Conservation (phyloP, 2,329 filamentous ascomycete genomes). For the Cordyceps cateniannulata region DNA sequence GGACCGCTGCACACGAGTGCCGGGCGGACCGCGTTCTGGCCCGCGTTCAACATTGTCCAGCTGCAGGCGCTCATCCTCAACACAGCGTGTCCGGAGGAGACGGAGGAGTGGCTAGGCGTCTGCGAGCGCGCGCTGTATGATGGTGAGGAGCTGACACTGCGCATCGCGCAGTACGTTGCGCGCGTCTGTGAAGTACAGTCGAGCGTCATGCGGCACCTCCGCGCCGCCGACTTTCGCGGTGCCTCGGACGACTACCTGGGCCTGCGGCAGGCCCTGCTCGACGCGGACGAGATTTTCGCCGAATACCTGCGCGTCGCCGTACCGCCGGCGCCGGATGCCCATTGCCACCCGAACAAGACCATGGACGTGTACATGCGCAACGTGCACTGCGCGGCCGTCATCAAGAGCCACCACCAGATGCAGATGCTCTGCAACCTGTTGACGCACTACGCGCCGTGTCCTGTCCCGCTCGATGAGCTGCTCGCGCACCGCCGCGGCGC, state of each 20-base stretch:
- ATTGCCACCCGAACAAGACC: slow-evolving; percentile 10
- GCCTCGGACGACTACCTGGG: slow-evolving; percentile 23
- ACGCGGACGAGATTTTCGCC: slow-evolving; percentile 16
- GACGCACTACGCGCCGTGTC: slow-evolving; percentile 23
- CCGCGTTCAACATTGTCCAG: slow-evolving; percentile 33
- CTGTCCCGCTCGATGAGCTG: slow-evolving; percentile 21
- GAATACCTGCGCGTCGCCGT: slow-evolving; percentile 11
- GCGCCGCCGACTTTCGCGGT: slow-evolving; percentile 20
- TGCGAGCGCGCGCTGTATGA: slow-evolving; percentile 21
- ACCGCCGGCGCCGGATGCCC: slow-evolving; percentile 5
- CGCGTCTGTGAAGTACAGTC: slow-evolving; percentile 23
- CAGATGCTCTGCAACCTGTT: slow-evolving; percentile 29
- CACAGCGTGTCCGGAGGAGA: slow-evolving; percentile 29
- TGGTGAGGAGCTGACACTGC: slow-evolving; percentile 23
- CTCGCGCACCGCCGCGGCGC: slow-evolving; percentile 22
- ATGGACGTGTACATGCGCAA: slow-evolving; percentile 27
- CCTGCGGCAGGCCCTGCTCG: slow-evolving; percentile 16
- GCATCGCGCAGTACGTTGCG: slow-evolving; percentile 23
- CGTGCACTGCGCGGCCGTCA: slow-evolving; percentile 25
- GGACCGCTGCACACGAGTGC: slow-evolving; percentile 18
- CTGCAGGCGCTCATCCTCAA: slow-evolving; percentile 28
- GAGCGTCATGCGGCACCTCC: slow-evolving; percentile 22
- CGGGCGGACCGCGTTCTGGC: slow-evolving; percentile 31
- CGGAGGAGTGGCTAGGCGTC: slow-evolving; percentile 28
- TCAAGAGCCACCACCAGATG: slow-evolving; percentile 30